Percentiles rank a stretch among this genome's conserved stretches.
Evolutionary conservation across 2,329 filamentous ascomycete species (phyloP).

Genomic region (Aspergillus hiratsukae): DNA sequence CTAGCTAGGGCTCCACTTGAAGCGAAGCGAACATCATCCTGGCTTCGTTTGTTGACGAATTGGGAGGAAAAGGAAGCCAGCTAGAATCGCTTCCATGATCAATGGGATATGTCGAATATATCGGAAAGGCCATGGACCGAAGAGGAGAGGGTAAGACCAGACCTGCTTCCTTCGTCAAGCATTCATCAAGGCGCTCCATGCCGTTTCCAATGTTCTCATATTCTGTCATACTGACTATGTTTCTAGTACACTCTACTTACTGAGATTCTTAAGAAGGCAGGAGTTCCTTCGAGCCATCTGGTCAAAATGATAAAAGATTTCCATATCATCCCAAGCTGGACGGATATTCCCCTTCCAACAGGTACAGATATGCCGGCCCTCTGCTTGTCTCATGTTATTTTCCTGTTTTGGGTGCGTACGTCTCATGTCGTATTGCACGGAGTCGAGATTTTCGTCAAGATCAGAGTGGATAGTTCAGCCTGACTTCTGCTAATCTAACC

Average conservation of each 20-base stretch:
- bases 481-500: constrained; percentile 12
- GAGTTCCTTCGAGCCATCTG: constrained; percentile 34
- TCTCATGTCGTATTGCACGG: not conserved
- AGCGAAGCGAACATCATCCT: constrained; percentile 5
- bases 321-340: constrained; percentile 34
- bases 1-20: constrained; percentile 10
- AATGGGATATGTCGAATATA: constrained; percentile 42
- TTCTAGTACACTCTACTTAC: constrained; percentile 39
- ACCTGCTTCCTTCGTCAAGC: not conserved
- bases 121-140: constrained; percentile 41
- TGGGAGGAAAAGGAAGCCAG: constrained; percentile 8
- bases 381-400: constrained; percentile 2
- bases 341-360: constrained; percentile 40
- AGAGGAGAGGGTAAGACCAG: constrained; percentile 41
- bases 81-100: constrained; percentile 30
- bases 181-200: not conserved
- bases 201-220: not conserved
- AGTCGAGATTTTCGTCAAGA: not conserved
- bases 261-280: constrained; percentile 39
- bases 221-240: not conserved
- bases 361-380: constrained; percentile 27
- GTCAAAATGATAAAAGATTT: constrained; percentile 37
- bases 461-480: not conserved
- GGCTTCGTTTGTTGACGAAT: constrained; percentile 4
- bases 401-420: not conserved